Evolutionary conservation across 257 asterid genomes (phyloP).

Genomic region (Scutellaria minor): DNA sequence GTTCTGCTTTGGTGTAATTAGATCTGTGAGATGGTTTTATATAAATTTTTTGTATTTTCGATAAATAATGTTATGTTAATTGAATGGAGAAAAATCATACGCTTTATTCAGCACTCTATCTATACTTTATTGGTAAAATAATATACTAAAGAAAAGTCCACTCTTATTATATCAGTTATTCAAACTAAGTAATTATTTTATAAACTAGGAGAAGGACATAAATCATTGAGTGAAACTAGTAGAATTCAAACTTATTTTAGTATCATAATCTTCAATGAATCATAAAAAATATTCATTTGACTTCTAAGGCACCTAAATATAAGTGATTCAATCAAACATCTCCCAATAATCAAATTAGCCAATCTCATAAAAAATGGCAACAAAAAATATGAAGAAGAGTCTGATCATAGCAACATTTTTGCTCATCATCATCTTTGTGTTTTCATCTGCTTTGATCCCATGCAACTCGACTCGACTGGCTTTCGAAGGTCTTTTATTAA

Average conservation of each 20-base stretch:
- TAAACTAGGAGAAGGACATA: neutral
- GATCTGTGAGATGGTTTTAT: too few relatives aligned
- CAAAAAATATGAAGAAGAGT: slow-evolving; percentile 21
- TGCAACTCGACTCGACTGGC: slow-evolving; percentile 35
- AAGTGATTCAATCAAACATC: neutral
- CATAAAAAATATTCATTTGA: too few relatives aligned
- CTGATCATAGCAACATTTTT: neutral
- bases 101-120: neutral
- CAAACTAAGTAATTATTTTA: neutral
- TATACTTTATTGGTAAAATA: neutral
- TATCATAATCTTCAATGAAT: neutral
- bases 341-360: neutral
- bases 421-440: slow-evolving; percentile 27
- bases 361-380: slow-evolving; percentile 16
- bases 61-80: too few relatives aligned
- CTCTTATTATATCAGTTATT: neutral
- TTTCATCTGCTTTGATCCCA: slow-evolving; percentile 28
- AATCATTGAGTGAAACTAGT: neutral
- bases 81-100: too few relatives aligned
- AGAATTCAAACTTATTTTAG: slow-evolving; percentile 15
- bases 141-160: neutral
- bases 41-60: too few relatives aligned
- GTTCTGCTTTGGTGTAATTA: too few relatives aligned
- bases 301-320: neutral
- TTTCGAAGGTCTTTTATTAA: slow-evolving; percentile 14